A percentile compares a stretch with the other conserved stretches of the same genome.
phyloP scores from a whole-genome alignment of 805 yeast genomes.

The Wickerhamomyces chambardii region DNA sequence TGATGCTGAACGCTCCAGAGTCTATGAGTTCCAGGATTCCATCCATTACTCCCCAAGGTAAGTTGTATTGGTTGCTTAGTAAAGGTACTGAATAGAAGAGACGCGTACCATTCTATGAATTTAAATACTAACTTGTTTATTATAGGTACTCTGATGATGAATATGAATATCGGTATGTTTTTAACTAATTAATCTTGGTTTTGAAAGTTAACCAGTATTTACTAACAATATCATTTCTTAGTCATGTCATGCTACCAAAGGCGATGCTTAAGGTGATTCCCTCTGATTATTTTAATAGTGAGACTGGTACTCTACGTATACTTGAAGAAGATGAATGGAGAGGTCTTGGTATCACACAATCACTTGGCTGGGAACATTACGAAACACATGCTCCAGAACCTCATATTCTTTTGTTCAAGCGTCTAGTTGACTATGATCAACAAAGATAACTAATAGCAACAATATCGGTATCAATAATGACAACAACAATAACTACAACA shows the following conservation, averaged over 20 bases:
- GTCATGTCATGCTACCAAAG: constrained; percentile 96
- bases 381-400: constrained; percentile 99
- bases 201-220: too few species aligned
- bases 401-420: constrained; percentile 82
- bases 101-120: not conserved
- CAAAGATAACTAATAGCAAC: too few species aligned
- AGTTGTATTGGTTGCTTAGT: constrained; percentile 5
- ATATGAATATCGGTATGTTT: constrained; percentile 60
- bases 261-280: constrained; percentile 93
- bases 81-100: too few species aligned
- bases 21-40: constrained; percentile 85
- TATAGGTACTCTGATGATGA: constrained; percentile 80
- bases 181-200: too few species aligned
- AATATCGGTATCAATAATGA: too few species aligned
- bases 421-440: constrained; percentile 52
- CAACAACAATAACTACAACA: too few species aligned
- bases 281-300: constrained; percentile 85
- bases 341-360: constrained; percentile 94
- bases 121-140: not conserved
- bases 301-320: constrained; percentile 88
- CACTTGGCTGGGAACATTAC: constrained; percentile 96
- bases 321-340: constrained; percentile 97
- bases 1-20: constrained; percentile 76
- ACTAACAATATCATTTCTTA: constrained; percentile 3
- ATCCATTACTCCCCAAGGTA: constrained; percentile 85